Evolutionary conservation across 192 early-diverging fungal genomes (phyloP).

Genomic region (Mortierella antarctica): DNA sequence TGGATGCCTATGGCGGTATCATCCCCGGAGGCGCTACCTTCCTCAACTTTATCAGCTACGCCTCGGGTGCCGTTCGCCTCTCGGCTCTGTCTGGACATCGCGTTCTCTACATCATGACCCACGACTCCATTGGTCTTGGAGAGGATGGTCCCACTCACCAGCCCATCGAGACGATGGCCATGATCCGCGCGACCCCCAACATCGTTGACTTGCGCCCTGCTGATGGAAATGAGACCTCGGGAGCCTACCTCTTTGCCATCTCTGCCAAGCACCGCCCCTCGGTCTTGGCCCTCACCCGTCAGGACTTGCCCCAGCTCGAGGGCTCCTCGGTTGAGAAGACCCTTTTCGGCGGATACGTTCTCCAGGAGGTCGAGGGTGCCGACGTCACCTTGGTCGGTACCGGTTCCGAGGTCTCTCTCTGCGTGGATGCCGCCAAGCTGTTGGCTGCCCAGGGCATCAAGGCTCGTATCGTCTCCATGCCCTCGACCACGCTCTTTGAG

Average conservation of each 20-base stretch:
- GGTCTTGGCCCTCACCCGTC: constrained; percentile 90
- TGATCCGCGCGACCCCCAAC: constrained; percentile 93
- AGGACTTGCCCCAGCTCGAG: constrained; percentile 94
- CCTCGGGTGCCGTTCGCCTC: constrained; percentile 84
- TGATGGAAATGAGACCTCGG: constrained; percentile 95
- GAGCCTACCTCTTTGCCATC: constrained; percentile 88
- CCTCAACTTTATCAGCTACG: constrained; percentile 91
- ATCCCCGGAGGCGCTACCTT: constrained; percentile 93
- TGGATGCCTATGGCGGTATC: constrained; percentile 86
- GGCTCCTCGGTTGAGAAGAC: constrained; percentile 86
- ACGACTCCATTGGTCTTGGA: constrained; percentile 97
- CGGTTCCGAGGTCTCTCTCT: constrained; percentile 94
- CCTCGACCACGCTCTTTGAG: constrained; percentile 91
- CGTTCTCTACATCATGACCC: constrained; percentile 98
- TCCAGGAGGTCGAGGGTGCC: constrained; percentile 72
- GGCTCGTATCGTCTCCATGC: constrained; percentile 94
- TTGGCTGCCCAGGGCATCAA: constrained; percentile 69
- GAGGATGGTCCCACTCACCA: constrained; percentile 99
- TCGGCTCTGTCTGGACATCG: constrained; percentile 91
- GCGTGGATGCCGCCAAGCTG: constrained; percentile 89
- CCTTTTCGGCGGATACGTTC: constrained; percentile 87
- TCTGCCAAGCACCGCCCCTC: constrained; percentile 80
- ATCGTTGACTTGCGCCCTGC: constrained; percentile 90
- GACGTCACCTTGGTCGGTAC: constrained; percentile 85
- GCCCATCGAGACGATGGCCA: constrained; percentile 95